These are phyloP conservation scores for Trichoderma sp. DNA, from an alignment of 2,329 filamentous ascomycete genomes.

Conservation along the genomic window DNA sequence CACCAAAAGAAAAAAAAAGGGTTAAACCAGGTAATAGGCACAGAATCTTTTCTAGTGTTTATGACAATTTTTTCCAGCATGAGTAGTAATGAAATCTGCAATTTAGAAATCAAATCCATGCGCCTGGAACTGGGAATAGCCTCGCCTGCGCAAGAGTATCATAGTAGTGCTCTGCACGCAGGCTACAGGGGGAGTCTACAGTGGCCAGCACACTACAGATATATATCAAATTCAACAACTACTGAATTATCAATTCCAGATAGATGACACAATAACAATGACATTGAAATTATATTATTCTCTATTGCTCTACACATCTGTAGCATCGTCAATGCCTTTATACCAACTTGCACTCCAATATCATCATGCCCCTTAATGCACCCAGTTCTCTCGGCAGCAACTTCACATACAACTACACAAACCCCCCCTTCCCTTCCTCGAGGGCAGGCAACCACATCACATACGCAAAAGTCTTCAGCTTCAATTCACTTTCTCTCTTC, in stretches of 20 bases:
- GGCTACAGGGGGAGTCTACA: neutral
- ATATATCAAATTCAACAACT: neutral
- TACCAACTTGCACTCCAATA: neutral
- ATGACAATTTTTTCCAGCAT: too few species aligned
- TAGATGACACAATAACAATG: neutral
- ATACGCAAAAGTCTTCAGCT: neutral
- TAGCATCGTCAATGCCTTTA: neutral
- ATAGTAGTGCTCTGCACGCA: neutral
- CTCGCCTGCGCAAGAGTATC: neutral
- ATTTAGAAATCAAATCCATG: neutral
- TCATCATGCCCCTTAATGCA: neutral
- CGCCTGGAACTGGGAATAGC: neutral
- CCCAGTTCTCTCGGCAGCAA: neutral
- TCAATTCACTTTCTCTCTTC: neutral
- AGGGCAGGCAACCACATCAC: neutral
- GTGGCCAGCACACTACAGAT: neutral
- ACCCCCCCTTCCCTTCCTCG: neutral
- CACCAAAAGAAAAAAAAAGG: neutral
- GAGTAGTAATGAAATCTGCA: neutral
- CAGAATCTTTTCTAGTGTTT: neutral
- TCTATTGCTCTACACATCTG: neutral
- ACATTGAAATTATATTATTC: too few species aligned
- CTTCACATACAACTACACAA: neutral
- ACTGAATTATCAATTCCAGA: neutral
- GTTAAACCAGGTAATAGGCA: neutral